Evolutionary conservation across 768 basidiomycete species (phyloP).

Genomic region (Phlegmacium glaucopus): DNA sequence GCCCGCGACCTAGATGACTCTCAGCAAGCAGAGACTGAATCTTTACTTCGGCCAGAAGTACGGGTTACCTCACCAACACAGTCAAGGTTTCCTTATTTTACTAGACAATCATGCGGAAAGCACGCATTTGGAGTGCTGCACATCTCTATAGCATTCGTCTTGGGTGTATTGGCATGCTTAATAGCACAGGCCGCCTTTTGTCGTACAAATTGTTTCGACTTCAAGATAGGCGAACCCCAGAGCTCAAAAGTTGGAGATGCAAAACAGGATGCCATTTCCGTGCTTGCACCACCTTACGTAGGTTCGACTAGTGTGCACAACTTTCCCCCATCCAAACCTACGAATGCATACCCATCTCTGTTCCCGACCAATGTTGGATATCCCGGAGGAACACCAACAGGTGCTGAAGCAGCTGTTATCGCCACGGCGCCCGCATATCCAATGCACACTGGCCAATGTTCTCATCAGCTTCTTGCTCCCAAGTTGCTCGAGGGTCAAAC

Average conservation of each 20-base stretch:
- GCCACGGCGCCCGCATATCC: conserved; percentile 79
- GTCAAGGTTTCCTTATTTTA: conserved; percentile 3
- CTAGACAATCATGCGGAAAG: conserved; percentile 14
- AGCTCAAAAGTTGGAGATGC: conserved; percentile 3
- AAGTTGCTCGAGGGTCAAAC: conserved; percentile 22
- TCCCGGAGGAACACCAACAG: conserved; percentile 74
- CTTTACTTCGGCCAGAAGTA: conserved; percentile 21
- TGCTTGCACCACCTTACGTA: conserved; percentile 60
- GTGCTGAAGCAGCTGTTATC: conserved; percentile 71
- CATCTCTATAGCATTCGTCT: conserved; percentile 47
- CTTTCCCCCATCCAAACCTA: conserved; percentile 72
- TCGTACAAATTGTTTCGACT: conserved; percentile 35
- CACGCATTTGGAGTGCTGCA: conserved; percentile 34
- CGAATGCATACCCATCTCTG: conserved; percentile 65
- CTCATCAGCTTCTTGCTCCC: conserved; percentile 60
- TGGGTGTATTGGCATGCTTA: conserved; percentile 50
- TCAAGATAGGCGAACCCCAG: conserved; percentile 2
- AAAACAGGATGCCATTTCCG: conserved; percentile 20
- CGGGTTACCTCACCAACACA: conserved; percentile 10
- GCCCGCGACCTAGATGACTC: conserved; percentile 8
- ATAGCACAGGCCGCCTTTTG: conserved; percentile 47
- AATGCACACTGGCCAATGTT: conserved; percentile 57
- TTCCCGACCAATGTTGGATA: conserved; percentile 81
- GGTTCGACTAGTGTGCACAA: conserved; percentile 69
- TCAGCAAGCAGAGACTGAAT: conserved; percentile 23